These are phyloP conservation scores for Paecilomyces niveus DNA, from an alignment of 2,329 filamentous ascomycete genomes.

Conservation along the genomic window DNA sequence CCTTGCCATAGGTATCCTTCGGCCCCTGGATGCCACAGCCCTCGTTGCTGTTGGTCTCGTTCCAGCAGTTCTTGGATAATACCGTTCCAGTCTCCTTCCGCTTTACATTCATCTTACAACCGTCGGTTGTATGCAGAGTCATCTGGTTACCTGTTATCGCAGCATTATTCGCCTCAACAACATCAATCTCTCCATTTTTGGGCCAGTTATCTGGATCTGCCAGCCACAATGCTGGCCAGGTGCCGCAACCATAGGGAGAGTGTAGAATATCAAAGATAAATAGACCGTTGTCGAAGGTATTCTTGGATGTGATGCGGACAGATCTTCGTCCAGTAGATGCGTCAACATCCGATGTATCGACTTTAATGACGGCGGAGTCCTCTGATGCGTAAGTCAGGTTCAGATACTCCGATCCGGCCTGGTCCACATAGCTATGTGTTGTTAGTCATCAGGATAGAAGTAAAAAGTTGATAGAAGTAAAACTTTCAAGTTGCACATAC, in stretches of 20 bases:
- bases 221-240: constrained; percentile 62
- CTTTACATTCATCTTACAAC: constrained; percentile 47
- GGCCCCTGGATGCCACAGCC: constrained; percentile 50
- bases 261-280: constrained; percentile 62
- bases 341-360: constrained; percentile 55
- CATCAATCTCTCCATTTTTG: constrained; percentile 56
- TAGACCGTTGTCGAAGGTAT: constrained; percentile 54
- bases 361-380: constrained; percentile 49
- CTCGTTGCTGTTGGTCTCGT: constrained; percentile 45
- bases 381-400: constrained; percentile 58
- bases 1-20: constrained; percentile 42
- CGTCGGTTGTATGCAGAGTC: constrained; percentile 53
- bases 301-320: constrained; percentile 56
- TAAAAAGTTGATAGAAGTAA: neutral
- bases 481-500: constrained; percentile 24
- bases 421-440: constrained; percentile 33
- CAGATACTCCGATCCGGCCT: constrained; percentile 20
- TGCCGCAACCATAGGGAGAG: constrained; percentile 56
- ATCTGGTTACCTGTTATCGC: constrained; percentile 51
- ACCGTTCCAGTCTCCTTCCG: constrained; percentile 47
- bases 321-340: constrained; percentile 56
- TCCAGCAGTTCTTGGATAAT: constrained; percentile 44
- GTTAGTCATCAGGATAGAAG: constrained; percentile 7
- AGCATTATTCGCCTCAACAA: constrained; percentile 54
- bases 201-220: constrained; percentile 57